Conservation (phyloP, 2,329 filamentous ascomycete genomes). For the Mycogone perniciosa region DNA sequence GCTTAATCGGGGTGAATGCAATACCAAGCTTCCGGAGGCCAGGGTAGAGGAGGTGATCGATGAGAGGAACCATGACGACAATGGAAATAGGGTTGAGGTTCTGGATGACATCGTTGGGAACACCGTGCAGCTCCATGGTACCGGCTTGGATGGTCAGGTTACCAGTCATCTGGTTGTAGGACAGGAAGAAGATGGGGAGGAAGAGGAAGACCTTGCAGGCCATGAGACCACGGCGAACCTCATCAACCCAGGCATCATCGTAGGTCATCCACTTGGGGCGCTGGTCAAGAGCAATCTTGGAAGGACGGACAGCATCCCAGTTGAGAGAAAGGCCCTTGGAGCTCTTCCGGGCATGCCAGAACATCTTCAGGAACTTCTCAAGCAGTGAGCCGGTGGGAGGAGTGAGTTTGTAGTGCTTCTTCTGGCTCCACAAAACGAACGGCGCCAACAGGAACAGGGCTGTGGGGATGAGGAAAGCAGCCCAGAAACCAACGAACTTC, state of each 20-base stretch:
- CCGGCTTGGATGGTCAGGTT: constrained; percentile 59
- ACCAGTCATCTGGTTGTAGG: constrained; percentile 54
- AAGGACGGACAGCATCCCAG: constrained; percentile 66
- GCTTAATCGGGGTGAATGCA: constrained; percentile 68
- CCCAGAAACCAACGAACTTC: constrained; percentile 71
- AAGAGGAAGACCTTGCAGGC: constrained; percentile 68
- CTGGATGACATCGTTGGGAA: constrained; percentile 71
- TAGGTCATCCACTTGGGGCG: constrained; percentile 73
- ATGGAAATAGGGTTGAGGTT: constrained; percentile 72
- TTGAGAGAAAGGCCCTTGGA: constrained; percentile 59
- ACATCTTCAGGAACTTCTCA: constrained; percentile 58
- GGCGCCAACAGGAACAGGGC: constrained; percentile 58
- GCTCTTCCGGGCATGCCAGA: constrained; percentile 55
- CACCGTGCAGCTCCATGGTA: constrained; percentile 60
- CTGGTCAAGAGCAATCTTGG: constrained; percentile 45
- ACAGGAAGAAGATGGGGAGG: constrained; percentile 57
- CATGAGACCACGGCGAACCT: constrained; percentile 62
- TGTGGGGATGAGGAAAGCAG: constrained; percentile 63
- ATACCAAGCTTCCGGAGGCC: constrained; percentile 56
- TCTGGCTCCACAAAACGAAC: constrained; percentile 53
- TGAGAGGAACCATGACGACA: constrained; percentile 67
- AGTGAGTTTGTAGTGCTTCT: constrained; percentile 52
- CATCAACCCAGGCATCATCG: constrained; percentile 77
- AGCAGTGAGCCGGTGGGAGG: constrained; percentile 69
- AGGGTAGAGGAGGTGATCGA: constrained; percentile 65